Evolutionary conservation across 164 flowering plant genomes (phyloP), one percentile per base, ranked within the genome.

Genomic region (Berberis thunbergii): DNA sequence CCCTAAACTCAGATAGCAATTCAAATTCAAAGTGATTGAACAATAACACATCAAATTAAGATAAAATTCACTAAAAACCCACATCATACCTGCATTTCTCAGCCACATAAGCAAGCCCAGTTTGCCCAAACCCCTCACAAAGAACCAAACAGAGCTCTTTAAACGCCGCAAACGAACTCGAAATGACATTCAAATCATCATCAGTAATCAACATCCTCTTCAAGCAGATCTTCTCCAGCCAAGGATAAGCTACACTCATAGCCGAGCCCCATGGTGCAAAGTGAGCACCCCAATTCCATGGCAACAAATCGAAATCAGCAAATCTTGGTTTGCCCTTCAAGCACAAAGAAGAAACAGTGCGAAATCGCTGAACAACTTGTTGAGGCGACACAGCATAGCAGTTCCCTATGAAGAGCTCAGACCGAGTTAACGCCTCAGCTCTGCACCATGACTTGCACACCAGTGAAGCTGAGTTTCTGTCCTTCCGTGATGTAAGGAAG

Each of bases 251-350:
- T 3, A 67, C 53, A 3, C 80, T 80, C 78, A 84, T 66, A 1
- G 81, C 73, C 2, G 65, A 3, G 0, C 79, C 80, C 98, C 96
- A 92, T 0, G 90, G 89, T 2, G 72, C 50, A 66, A 87, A 86
- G 73, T 81, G 78, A 7, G 95, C 96, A 46, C 98, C 98, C 98
- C 98, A 92, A 43, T 77, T 50, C 0, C 39, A 61, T 1, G 92
- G 96, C 76, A 89, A 71, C 61, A 92, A 77, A 45, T 80, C 76
- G 63, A 92, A 92, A 70, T 92, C 96, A 1, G 95, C 82, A 53
- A 92, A 92, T 67, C 98, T 67, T 3, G 98, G 98, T 74, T 83
- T 84, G 43, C 98, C 98, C 58, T 92, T 92, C 39, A 92, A 65
- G n/a, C 76, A 68, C 39, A 89, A 66, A 3, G 93, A 72, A 64